These are phyloP conservation scores for Beverwykella pulmonaria DNA, from an alignment of 495 filamentous ascomycete genomes.

Conservation along the genomic window DNA sequence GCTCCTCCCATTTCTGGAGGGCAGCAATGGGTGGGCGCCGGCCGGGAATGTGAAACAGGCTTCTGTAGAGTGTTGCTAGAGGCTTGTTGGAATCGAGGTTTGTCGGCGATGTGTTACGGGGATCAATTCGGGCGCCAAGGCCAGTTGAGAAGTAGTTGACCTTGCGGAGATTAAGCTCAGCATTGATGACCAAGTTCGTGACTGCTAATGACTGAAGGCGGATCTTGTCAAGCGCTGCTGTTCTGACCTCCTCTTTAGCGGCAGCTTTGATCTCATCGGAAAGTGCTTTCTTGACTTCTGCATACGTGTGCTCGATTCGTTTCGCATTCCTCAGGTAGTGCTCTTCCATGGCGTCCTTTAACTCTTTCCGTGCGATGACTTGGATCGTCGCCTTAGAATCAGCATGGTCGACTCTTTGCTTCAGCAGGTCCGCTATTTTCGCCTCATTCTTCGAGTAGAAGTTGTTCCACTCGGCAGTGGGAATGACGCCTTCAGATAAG, in stretches of 20 bases:
- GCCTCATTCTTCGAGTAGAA: constrained; percentile 33
- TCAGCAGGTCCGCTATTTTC: constrained; percentile 3
- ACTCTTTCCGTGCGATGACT: constrained; percentile 36
- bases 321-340: constrained; percentile 32
- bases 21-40: constrained; percentile 48
- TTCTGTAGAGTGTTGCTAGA: not conserved
- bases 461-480: constrained; percentile 11
- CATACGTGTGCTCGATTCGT: constrained; percentile 8
- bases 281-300: not conserved
- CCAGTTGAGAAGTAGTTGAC: constrained; percentile 46
- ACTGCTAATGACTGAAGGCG: constrained; percentile 31
- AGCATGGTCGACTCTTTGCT: not conserved
- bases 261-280: constrained; percentile 3
- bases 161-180: constrained; percentile 25
- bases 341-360: constrained; percentile 44
- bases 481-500: constrained; percentile 38
- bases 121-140: constrained; percentile 40
- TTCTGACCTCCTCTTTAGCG: constrained; percentile 2
- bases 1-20: constrained; percentile 60
- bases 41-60: constrained; percentile 26
- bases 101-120: constrained; percentile 41
- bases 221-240: constrained; percentile 10
- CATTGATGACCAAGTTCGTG: constrained; percentile 36
- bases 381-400: constrained; percentile 25
- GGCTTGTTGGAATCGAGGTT: not conserved